Evolutionary conservation across 2,329 filamentous ascomycete species (phyloP), one percentile per base, ranked within the genome.

Genomic region (Pleoardoris graminearum): DNA sequence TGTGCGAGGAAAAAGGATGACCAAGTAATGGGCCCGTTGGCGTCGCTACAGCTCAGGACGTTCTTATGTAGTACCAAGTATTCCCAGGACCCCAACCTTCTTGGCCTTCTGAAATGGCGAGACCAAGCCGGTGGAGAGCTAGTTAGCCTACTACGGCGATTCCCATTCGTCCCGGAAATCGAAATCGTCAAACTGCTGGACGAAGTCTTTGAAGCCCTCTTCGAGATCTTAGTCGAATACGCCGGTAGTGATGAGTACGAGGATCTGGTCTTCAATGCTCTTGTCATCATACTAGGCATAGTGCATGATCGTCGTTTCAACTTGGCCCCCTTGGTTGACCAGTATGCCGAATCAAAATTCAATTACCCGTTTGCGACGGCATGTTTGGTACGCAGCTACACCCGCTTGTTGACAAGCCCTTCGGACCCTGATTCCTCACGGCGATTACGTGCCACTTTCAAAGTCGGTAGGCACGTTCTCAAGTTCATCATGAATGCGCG

Each of bases 301-400:
- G 90, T 96, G 4, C 90, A 97, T 68, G 94, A 99, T 72, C 85
- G 94, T 59, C 84, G 94, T 48, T 99, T 96, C 78, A 95, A 97
- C 64, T 79, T 97, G 7, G 87, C 89, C 1, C 92, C 93, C 0
- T 78, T 97, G 32, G 91, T 99, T 27, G 93, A 97, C 69, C 85
- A 91, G 53, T 97, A 97, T 68, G 90, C 91, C 2, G 89, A 93
- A 65, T 89, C 80, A 43, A 86, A 88, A 67, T 97, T 97, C 76
- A 91, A 94, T 68, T 97, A 95, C 69, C 93, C 93, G 0, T 94
- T 94, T 67, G 91, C 91, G 3, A 96, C 91, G 0, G 86, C 91
- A 4, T 96, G 91, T 68, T 79, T 99, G 23, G 86, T 97, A 46
- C 82, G 90, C 58, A 96, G 92, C 32, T 96, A 95, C 63, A 88